phyloP scores from a whole-genome alignment of 108 stramenopile genomes.

The Pseudonitzschia delicatissima region DNA sequence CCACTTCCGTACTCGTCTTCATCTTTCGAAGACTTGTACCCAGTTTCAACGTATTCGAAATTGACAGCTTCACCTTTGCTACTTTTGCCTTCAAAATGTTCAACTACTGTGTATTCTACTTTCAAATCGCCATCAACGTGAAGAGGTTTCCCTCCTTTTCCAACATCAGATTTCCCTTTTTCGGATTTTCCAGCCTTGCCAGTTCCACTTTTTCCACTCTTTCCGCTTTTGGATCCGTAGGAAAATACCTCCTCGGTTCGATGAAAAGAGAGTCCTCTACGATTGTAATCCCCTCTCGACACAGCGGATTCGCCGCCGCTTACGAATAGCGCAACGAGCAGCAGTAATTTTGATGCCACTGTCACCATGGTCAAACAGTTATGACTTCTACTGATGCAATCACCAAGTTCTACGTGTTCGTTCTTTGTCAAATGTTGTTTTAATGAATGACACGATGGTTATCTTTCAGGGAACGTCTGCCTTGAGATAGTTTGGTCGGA shows the following conservation, averaged over 20 bases:
- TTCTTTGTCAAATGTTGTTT: no score
- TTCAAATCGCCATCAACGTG: no score
- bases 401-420: no score
- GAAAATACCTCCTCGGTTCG: neutral
- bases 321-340: slow-evolving; percentile 2
- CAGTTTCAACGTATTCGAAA: slow-evolving; percentile 9
- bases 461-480: no score
- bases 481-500: no score
- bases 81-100: neutral
- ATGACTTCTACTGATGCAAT: neutral
- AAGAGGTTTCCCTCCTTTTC: no score
- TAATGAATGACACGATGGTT: no score
- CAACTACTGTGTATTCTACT: no score
- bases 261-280: neutral
- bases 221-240: neutral
- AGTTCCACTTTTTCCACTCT: slow-evolving; percentile 6
- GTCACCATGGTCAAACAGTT: slow-evolving; percentile 6
- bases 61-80: neutral
- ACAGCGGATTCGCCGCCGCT: neutral
- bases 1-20: neutral
- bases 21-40: neutral
- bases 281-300: neutral
- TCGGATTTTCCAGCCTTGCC: neutral
- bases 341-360: slow-evolving; percentile 1
- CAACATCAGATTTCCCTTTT: no score